Evolutionary conservation across 345 rosid genomes (phyloP).

Genomic region (Pelargonium nanum): DNA sequence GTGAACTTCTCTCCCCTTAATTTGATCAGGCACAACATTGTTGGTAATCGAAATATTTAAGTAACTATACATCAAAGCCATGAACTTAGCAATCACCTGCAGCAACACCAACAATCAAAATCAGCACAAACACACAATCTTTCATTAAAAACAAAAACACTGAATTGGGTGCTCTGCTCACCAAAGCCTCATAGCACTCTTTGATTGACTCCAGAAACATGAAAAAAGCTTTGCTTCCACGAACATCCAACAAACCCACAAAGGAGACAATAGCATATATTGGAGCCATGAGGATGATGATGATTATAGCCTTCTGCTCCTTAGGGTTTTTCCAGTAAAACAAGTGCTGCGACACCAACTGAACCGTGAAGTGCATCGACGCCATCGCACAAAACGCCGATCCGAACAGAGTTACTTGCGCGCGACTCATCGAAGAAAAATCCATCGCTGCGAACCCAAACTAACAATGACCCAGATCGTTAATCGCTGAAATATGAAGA

Average conservation of each 20-base stretch:
- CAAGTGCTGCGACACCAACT: slow-evolving; percentile 76
- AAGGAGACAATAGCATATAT: slow-evolving; percentile 66
- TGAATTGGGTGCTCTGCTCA: slow-evolving; percentile 20
- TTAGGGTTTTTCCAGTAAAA: slow-evolving; percentile 91
- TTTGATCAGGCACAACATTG: slow-evolving; percentile 60
- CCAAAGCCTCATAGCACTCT: slow-evolving; percentile 93
- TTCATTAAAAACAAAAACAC: not conserved
- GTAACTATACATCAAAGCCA: slow-evolving; percentile 84
- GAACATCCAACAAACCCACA: slow-evolving; percentile 63
- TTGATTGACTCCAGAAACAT: slow-evolving; percentile 70
- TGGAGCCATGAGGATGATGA: slow-evolving; percentile 92
- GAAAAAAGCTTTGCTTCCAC: slow-evolving; percentile 75
- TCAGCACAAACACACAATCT: slow-evolving; percentile 7
- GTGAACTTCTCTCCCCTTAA: slow-evolving; percentile 86
- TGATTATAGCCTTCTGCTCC: slow-evolving; percentile 82
- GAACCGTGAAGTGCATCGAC: slow-evolving; percentile 61
- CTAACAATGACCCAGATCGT: too few species aligned
- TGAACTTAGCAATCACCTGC: slow-evolving; percentile 90
- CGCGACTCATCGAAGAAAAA: slow-evolving; percentile 35
- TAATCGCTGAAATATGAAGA: too few species aligned
- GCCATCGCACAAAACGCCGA: slow-evolving; percentile 52
- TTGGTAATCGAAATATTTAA: slow-evolving; percentile 71
- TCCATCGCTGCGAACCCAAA: slow-evolving; percentile 34
- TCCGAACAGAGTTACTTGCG: slow-evolving; percentile 53
- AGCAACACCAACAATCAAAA: slow-evolving; percentile 4